Evolutionary conservation across 352 stramenopile species (phyloP), one percentile per base, ranked within the genome.

Genomic region (Pythium myriotylum): DNA sequence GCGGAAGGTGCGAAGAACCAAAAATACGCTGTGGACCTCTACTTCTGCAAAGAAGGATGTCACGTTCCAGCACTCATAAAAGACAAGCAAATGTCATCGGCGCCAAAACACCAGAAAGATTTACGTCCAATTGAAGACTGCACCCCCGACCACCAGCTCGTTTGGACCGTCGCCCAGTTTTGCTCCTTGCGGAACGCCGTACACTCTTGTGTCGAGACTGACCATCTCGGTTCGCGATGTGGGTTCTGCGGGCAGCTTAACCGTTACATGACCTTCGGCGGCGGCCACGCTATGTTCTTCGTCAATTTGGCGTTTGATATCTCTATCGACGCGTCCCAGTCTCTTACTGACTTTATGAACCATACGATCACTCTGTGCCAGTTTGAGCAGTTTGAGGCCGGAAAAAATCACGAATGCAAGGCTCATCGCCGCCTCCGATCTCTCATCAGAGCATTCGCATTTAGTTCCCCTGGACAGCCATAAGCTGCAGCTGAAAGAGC

Each of bases 21-120:
- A 27, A 16, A 29, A 14, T 60, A 60, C 42, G 32, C 22, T 4
- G 32, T 60, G 40, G 22, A 41, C 29, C n/a, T 60, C 40, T 60
- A 43, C 41, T 24, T 39, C 40, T 22, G n/a, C 7, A 41, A 40
- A 4, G 5, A 14, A 19, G 24, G 27, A 23, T 40, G 53, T 14
- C 41, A n/a, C n/a, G 45, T 60, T 19, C 37, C 50, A 9, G 46
- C 50, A 20, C 12, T 42, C n/a, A 27, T 55, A 29, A 43, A 23
- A 17, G 10, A 12, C 42, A 49, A 4, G 19, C 3, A 20, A 49
- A 17, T 10, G 42, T 24, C 6, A 10, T 27, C 42, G 12, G n/a
- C 48, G 10, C 5, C 10, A 10, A n/a, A 32, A n/a, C n/a, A 16
- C 4, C 26, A 43, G 33, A 9, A 22, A 5, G 4, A 9, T 1